Conservation (phyloP, 1,284 basidiomycete species). For the Sporisorium exsertum region DNA sequence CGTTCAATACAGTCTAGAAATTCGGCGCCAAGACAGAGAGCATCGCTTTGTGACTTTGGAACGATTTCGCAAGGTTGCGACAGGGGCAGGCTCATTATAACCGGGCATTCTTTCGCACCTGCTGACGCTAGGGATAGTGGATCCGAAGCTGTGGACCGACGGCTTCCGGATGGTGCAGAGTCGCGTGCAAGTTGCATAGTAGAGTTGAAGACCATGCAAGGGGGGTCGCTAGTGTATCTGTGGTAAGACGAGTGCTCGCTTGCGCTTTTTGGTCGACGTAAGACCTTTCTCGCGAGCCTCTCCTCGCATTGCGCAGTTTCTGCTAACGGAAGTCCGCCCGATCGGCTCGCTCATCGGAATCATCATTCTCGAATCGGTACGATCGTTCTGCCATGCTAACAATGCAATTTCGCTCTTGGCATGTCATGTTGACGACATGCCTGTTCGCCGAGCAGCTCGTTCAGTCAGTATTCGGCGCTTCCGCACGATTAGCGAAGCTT, state of each 20-base stretch:
- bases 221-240: neutral
- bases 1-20: neutral
- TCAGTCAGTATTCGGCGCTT: no score
- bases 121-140: no score
- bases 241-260: conserved; percentile 25
- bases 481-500: no score
- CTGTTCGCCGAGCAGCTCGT: no score
- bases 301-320: neutral
- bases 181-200: neutral
- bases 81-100: no score
- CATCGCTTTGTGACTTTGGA: neutral
- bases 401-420: no score
- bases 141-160: neutral
- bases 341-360: neutral
- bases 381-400: neutral
- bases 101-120: no score
- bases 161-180: neutral
- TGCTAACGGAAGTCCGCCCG: neutral
- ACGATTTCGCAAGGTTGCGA: neutral
- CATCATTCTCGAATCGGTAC: neutral
- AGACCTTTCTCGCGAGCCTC: conserved; percentile 10
- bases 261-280: conserved; percentile 14
- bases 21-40: neutral
- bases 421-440: no score
- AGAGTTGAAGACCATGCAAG: conserved; percentile 21